A percentile compares a stretch with the other conserved stretches of the same genome.
Evolutionary conservation across 2,329 filamentous ascomycete genomes (phyloP).

Genomic region (Sclerotinia borealis): DNA sequence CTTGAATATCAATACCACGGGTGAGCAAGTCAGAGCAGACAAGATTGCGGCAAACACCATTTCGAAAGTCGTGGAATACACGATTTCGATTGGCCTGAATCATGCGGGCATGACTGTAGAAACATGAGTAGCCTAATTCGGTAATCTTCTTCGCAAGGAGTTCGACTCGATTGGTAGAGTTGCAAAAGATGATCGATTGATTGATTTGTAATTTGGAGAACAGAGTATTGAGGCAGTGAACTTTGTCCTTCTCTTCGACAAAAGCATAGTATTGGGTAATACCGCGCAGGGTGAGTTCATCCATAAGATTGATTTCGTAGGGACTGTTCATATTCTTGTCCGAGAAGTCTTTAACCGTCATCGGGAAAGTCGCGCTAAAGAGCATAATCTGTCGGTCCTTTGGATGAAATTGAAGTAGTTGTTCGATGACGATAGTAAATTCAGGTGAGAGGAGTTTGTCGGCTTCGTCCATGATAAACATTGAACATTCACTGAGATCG

Average conservation of each 20-base stretch:
- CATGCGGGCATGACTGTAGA: slow-evolving; percentile 99
- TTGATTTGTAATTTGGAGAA: slow-evolving; percentile 99
- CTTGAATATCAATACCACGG: slow-evolving; percentile 98
- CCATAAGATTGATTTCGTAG: slow-evolving; percentile 99
- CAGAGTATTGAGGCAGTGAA: slow-evolving; percentile 96
- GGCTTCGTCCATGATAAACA: slow-evolving; percentile 99
- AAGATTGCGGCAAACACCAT: slow-evolving; percentile 94
- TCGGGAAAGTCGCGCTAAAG: slow-evolving; percentile 94
- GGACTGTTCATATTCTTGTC: slow-evolving; percentile 96
- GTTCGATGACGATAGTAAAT: slow-evolving; percentile 96
- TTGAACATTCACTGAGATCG: slow-evolving; percentile 90
- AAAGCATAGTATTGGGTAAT: slow-evolving; percentile 99
- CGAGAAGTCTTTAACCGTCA: slow-evolving; percentile 96
- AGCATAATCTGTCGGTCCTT: slow-evolving; percentile 99
- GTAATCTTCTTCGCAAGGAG: slow-evolving; percentile 98
- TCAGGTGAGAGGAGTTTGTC: slow-evolving; percentile 96
- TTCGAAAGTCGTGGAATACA: slow-evolving; percentile 98
- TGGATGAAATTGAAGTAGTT: slow-evolving; percentile 89
- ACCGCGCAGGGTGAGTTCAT: slow-evolving; percentile 93
- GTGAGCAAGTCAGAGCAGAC: slow-evolving; percentile 97
- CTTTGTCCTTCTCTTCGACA: slow-evolving; percentile 98
- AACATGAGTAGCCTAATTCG: slow-evolving; percentile 97
- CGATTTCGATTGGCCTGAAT: slow-evolving; percentile 93
- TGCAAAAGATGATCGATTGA: slow-evolving; percentile 99
- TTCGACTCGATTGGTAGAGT: slow-evolving; percentile 97